Evolutionary conservation across 139 green algal genomes (phyloP).

Genomic region (Chlorella sp.): DNA sequence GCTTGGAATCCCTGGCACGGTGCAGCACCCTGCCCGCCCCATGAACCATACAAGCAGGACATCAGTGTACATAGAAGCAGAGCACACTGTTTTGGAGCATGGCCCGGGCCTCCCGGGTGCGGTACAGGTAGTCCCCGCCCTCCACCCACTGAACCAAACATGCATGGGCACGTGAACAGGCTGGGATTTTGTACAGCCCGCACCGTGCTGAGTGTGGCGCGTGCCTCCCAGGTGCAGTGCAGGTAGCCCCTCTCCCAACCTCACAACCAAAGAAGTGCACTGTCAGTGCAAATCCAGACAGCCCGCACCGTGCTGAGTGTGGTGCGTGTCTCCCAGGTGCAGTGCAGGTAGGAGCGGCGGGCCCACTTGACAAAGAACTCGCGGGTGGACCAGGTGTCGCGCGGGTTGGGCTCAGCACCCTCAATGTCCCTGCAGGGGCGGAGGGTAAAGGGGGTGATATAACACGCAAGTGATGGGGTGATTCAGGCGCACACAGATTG

Average conservation of each 20-base stretch:
- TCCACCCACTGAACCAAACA: neutral
- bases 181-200: neutral
- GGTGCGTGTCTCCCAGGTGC: conserved; percentile 76
- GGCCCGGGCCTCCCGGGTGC: too few species aligned
- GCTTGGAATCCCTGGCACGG: too few species aligned
- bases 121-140: neutral
- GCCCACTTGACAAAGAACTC: conserved; percentile 97
- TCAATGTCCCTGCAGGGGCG: conserved; percentile 21
- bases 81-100: too few species aligned
- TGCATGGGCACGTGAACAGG: too few species aligned
- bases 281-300: too few species aligned
- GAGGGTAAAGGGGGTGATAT: too few species aligned
- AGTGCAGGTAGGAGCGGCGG: conserved; percentile 86
- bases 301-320: conserved; percentile 66
- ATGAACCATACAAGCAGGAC: too few species aligned
- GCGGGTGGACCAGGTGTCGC: conserved; percentile 62
- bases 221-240: neutral
- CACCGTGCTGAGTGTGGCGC: conserved; percentile 47
- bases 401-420: conserved; percentile 16
- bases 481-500: too few species aligned
- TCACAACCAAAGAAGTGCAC: neutral
- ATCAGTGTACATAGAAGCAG: too few species aligned
- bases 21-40: too few species aligned
- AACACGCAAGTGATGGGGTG: too few species aligned
- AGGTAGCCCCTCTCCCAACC: neutral